phyloP scores from a whole-genome alignment of 345 rosid genomes.

The Diplotaxis tenuifolia region DNA sequence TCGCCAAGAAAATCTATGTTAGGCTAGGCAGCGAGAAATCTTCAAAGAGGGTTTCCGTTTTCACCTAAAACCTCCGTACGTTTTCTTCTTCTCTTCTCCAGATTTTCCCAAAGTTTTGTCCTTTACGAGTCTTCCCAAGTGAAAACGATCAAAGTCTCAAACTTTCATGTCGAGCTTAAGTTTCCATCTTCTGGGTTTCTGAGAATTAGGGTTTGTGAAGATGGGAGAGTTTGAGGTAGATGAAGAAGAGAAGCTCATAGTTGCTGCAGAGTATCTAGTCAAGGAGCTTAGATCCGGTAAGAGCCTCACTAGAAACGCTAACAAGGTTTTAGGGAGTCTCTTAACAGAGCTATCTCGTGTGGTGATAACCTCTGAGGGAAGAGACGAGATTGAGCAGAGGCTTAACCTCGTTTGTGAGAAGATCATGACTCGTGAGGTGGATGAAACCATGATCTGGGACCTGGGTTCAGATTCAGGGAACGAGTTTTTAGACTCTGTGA shows the following conservation, averaged over 20 bases:
- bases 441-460: constrained; percentile 80
- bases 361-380: constrained; percentile 20
- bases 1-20: not conserved
- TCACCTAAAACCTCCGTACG: not conserved
- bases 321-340: constrained; percentile 57
- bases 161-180: not conserved
- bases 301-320: constrained; percentile 57
- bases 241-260: constrained; percentile 62
- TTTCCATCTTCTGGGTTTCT: constrained; percentile 24
- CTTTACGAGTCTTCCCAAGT: constrained; percentile 8
- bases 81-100: not conserved
- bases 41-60: too few species aligned
- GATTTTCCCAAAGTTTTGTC: not conserved
- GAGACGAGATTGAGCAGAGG: constrained; percentile 45
- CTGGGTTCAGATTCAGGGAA: constrained; percentile 49
- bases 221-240: constrained; percentile 56
- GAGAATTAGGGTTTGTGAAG: constrained; percentile 20
- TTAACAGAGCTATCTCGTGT: constrained; percentile 58
- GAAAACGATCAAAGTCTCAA: constrained; percentile 5
- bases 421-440: constrained; percentile 65
- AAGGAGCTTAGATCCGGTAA: constrained; percentile 59
- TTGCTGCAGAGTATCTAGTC: constrained; percentile 57
- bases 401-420: constrained; percentile 58
- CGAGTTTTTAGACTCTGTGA: constrained; percentile 55
- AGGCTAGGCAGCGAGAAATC: too few species aligned